Conservation (phyloP, 257 asterid species). For the Fraxinus cuspidata region DNA sequence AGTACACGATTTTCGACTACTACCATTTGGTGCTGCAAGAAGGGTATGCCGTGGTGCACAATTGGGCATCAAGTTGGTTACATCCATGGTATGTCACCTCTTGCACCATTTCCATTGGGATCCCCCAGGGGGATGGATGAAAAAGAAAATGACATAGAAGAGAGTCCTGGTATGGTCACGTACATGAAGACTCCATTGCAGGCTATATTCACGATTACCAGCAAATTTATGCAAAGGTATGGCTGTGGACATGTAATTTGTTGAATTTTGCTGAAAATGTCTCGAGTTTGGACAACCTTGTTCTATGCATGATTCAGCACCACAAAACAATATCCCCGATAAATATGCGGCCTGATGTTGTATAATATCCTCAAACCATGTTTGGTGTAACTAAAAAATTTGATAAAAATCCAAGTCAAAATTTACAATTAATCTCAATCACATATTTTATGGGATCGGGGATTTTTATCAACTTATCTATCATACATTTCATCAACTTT, state of each 20-base stretch:
- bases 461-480: no score
- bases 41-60: constrained; percentile 79
- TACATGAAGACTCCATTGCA: constrained; percentile 70
- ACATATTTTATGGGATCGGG: no score
- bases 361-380: no score
- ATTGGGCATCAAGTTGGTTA: constrained; percentile 64
- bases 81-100: constrained; percentile 69
- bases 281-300: no score
- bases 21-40: constrained; percentile 79
- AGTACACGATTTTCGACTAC: constrained; percentile 66
- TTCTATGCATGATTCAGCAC: no score
- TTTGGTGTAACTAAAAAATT: no score
- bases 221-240: constrained; percentile 47
- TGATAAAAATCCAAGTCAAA: no score
- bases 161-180: constrained; percentile 66
- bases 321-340: no score
- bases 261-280: background rate
- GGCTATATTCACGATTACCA: constrained; percentile 52
- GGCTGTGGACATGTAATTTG: constrained; percentile 45
- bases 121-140: constrained; percentile 42
- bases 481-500: no score
- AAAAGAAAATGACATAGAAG: constrained; percentile 61
- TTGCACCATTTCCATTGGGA: constrained; percentile 74
- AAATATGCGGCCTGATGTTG: no score
- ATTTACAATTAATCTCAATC: no score